These are phyloP conservation scores for Beta macrorhiza DNA, from an alignment of 179 eudicot species.

Conservation along the genomic window DNA sequence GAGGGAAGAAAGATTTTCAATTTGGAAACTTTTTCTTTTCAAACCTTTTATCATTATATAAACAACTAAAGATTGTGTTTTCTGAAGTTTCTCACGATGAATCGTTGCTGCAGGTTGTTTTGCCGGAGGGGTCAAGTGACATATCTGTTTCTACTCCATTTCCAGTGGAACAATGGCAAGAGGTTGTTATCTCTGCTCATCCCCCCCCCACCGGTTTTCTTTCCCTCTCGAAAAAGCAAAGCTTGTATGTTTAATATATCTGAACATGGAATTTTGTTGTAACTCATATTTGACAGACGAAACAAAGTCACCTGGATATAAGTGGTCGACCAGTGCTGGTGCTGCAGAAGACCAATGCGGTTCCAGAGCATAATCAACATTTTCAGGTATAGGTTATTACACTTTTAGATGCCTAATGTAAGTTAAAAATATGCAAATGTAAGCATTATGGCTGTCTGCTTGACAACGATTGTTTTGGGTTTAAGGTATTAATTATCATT, in stretches of 20 bases:
- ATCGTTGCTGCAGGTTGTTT: slow-evolving; percentile 61
- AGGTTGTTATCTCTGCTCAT: slow-evolving; percentile 41
- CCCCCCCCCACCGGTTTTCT: background rate
- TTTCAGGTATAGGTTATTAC: slow-evolving; percentile 60
- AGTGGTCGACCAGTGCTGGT: slow-evolving; percentile 91
- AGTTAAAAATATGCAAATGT: background rate
- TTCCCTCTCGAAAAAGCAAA: background rate
- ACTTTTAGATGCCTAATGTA: background rate
- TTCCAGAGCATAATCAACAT: slow-evolving; percentile 81
- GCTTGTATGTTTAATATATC: background rate
- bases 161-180: slow-evolving; percentile 63
- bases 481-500: background rate
- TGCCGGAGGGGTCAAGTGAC: slow-evolving; percentile 90
- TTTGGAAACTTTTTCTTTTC: background rate
- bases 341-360: slow-evolving; percentile 65
- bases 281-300: slow-evolving; percentile 45
- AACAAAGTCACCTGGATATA: slow-evolving; percentile 81
- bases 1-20: background rate
- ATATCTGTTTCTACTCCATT: slow-evolving; percentile 82
- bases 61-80: background rate
- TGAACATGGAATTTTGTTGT: background rate
- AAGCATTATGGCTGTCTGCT: background rate
- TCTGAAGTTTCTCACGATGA: background rate
- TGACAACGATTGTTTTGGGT: background rate
- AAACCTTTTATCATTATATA: background rate